A percentile compares a stretch with the other conserved stretches of the same genome.
Evolutionary conservation across 768 basidiomycete species (phyloP).

Genomic region (Gelatoporia subvermispora): DNA sequence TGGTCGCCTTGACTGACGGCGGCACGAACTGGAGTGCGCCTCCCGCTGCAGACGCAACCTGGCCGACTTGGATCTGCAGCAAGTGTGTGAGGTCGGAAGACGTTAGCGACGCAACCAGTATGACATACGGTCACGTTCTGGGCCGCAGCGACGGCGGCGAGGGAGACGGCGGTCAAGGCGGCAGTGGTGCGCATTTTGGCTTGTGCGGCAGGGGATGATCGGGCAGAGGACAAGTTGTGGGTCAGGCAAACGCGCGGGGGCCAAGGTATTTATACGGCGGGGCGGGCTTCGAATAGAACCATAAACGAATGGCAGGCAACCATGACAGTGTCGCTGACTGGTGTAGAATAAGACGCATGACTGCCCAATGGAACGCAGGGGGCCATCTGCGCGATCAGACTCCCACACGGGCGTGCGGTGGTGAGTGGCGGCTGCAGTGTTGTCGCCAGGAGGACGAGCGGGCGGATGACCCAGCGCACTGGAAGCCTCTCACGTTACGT

Average conservation of each 20-base stretch:
- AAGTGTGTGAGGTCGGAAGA: not conserved
- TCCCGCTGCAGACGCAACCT: constrained; percentile 8
- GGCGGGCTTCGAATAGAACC: too few species aligned
- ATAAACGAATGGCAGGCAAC: too few species aligned
- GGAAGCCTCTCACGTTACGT: too few species aligned
- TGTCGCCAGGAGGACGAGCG: too few species aligned
- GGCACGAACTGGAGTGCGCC: constrained; percentile 45
- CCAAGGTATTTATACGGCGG: not conserved
- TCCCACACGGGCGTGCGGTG: too few species aligned
- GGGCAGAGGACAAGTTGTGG: constrained; percentile 2
- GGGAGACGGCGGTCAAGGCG: constrained; percentile 10
- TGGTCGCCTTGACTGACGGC: constrained; percentile 33
- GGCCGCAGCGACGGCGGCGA: constrained; percentile 15
- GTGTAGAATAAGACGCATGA: too few species aligned
- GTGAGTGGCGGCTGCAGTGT: too few species aligned
- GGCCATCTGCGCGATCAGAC: too few species aligned
- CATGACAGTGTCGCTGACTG: too few species aligned
- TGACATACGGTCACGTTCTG: constrained; percentile 15
- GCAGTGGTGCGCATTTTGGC: constrained; percentile 13
- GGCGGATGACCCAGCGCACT: too few species aligned
- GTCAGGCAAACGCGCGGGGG: not conserved
- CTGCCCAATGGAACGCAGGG: too few species aligned
- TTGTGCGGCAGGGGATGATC: not conserved
- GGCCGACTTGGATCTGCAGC: constrained; percentile 37
- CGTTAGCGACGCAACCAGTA: not conserved